These are phyloP conservation scores for Anisodus acutangulus DNA, from an alignment of 257 asterid species.

Conservation along the genomic window DNA sequence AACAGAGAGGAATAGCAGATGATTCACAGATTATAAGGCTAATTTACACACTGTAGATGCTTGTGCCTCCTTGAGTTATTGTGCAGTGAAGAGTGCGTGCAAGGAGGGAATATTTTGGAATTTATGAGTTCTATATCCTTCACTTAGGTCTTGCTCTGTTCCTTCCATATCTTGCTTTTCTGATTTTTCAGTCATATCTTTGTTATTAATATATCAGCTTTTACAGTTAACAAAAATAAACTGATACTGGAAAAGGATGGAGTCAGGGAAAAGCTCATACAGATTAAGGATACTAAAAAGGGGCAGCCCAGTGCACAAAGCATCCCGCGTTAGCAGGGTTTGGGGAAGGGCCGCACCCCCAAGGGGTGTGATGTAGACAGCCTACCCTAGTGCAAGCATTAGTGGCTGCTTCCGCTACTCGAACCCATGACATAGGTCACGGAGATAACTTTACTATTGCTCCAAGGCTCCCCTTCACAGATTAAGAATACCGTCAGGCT, in stretches of 20 bases:
- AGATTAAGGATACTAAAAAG: background rate
- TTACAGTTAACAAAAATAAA: background rate
- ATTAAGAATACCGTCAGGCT: background rate
- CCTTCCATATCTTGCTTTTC: background rate
- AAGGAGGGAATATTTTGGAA: constrained; percentile 9
- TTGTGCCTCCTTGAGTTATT: background rate
- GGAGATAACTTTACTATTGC: no score
- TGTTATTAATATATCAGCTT: constrained; percentile 2
- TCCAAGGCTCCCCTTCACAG: no score
- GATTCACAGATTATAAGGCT: background rate
- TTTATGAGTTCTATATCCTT: background rate
- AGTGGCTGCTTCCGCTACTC: no score
- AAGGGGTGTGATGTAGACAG: no score
- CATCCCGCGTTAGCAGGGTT: no score
- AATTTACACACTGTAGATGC: background rate
- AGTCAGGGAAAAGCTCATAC: background rate
- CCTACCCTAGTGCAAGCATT: no score
- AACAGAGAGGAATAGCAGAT: background rate
- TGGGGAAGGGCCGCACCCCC: no score
- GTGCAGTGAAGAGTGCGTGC: background rate
- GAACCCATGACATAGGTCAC: no score
- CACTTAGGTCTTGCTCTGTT: background rate
- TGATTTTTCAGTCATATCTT: constrained; percentile 17
- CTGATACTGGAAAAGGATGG: background rate
- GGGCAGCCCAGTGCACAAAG: no score